Base-by-base conservation (phyloP, 208 protist species). In the Strigomonas galati region DNA sequence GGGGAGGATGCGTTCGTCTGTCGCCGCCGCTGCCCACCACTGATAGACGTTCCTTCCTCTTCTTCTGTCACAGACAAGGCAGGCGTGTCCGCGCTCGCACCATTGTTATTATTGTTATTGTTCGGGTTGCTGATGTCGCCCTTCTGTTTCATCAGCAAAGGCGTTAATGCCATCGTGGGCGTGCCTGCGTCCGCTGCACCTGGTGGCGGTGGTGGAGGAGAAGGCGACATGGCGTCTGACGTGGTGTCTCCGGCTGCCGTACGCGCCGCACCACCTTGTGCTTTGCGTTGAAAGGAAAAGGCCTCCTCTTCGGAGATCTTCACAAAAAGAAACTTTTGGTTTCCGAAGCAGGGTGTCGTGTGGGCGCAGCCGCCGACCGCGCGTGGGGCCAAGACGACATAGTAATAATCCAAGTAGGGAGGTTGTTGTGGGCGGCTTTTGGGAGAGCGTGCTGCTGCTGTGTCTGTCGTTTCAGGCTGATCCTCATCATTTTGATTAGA, bases 281-380 rank as follows among this genome's bases (percentile, higher is more conserved):
- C 9, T 37, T 37, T 37, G 32, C 9, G 2, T 15, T 46, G 3
- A 15, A 19, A 46, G 40, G 40, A 9, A 15, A 46, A 17, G 3
- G 40, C 40, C n/a, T 30, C n/a, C 49, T 30, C 52, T 31, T 14
- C 43, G 2, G 32, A 17, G 32, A 69, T 43, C 0, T 64, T 51
- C 9, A 84, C 69, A 62, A 95, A 95, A 55, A 91, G 81, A 63
- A 95, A 92, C 23, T 87, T 89, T 26, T 76, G 76, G 28, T 91
- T 95, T 28, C 85, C 89, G 67, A 95, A 92, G 61, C 89, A 95
- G 23, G 75, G 53, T 0, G 53, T 61, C 32, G 72, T 58, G 73
- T 91, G 84, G 17, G 46, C 64, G 57, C 89, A 95, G 15, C 62
- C 61, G 3, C 78, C 84, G 0, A 88, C 74, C 2, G 79, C 78